phyloP scores from a whole-genome alignment of 2,329 filamentous ascomycete species.

The Hymenoscyphus occultus region DNA sequence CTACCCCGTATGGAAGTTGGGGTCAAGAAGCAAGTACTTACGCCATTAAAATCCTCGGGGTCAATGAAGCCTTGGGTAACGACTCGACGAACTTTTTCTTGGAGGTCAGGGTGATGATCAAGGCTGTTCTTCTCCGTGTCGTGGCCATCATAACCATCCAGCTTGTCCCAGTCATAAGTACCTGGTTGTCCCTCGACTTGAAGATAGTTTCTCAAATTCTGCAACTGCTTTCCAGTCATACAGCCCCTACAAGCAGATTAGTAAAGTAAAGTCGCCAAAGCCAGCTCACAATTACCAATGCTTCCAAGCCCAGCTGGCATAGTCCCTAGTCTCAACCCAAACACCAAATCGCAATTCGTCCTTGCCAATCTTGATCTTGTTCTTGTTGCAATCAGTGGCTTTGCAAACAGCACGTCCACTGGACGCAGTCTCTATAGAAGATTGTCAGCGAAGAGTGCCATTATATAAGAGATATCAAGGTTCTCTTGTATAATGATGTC shows the following conservation, averaged over 20 bases:
- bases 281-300: slow-evolving; percentile 68
- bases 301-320: slow-evolving; percentile 71
- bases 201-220: slow-evolving; percentile 59
- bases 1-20: no score
- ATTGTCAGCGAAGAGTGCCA: neutral
- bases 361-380: slow-evolving; percentile 68
- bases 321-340: slow-evolving; percentile 60
- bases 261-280: neutral
- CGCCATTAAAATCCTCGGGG: slow-evolving; percentile 83
- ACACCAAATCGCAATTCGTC: slow-evolving; percentile 74
- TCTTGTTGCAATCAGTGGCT: slow-evolving; percentile 65
- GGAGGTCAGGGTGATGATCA: slow-evolving; percentile 52
- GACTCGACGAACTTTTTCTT: slow-evolving; percentile 71
- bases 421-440: neutral
- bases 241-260: slow-evolving; percentile 67
- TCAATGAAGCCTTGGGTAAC: slow-evolving; percentile 77
- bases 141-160: slow-evolving; percentile 67
- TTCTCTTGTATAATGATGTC: neutral
- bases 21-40: slow-evolving; percentile 46
- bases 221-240: slow-evolving; percentile 71
- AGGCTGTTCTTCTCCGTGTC: slow-evolving; percentile 59
- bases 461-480: no score
- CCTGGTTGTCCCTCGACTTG: slow-evolving; percentile 50
- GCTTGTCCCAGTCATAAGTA: slow-evolving; percentile 37
- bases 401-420: neutral